Base-by-base conservation (phyloP, 2,329 filamentous ascomycete species). In the Cladosporium sp. region DNA sequence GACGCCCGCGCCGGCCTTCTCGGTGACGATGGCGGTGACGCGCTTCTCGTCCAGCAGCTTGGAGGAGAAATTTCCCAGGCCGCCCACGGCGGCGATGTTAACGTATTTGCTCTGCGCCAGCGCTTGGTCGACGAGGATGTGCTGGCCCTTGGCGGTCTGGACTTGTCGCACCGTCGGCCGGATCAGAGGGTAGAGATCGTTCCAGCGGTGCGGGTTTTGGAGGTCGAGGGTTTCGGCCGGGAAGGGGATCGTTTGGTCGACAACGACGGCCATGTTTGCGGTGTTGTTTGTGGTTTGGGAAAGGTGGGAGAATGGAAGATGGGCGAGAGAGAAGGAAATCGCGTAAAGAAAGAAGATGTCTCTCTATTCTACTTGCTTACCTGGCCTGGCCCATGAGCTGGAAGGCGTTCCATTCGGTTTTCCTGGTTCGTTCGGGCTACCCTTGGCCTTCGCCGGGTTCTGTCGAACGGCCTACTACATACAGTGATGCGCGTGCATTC, bases 211-310 rank as follows among this genome's bases (percentile, higher is more conserved):
- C 7, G 64, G 48, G 37, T 63, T 66, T 15, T 59, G 54, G 27
- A 66, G 58, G 32, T 66, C 62, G 13, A 68, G 58, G 17, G 55
- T 47, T 29, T 55, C 29, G 3, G 56, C 39, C 7, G 56, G 49
- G 52, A 67, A 68, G 2, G 66, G 66, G 13, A 67, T 59, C 2
- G 66, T 68, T 51, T 67, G 66, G 32, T 65, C 61, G 32, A 68
- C 65, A 15, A 67, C 61, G n/a, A 68, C 58, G 27, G 65, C 58
- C 66, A 68, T 68, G n/a, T n/a, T n/a, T n/a, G n/a, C n/a, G 22
- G n/a, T 51, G 43, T 7, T 36, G 12, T 32, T 51, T n/a, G 20
- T 19, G 7, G 5, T 12, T 44, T 18, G 20, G 24, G 22, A 12
- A 38, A 18, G 32, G 36, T 17, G 32, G 12, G 15, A 36, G 15